Evolutionary conservation across 2,329 filamentous ascomycete species (phyloP).

Genomic region (Diaporthe sp.): DNA sequence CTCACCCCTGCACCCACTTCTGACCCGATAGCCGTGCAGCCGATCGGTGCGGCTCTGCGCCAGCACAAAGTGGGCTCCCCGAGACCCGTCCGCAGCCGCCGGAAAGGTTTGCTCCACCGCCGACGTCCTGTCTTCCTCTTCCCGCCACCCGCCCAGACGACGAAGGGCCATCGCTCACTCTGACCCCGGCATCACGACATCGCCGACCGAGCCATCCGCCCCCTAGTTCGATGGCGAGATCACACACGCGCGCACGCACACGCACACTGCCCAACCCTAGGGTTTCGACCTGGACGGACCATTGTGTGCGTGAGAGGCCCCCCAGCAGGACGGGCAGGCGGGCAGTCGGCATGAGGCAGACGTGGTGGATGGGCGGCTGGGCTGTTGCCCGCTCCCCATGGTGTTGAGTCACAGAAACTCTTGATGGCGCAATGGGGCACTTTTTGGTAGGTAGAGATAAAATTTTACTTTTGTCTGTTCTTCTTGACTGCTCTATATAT

Average conservation of each 20-base stretch:
- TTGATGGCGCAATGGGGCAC: slow-evolving; percentile 9
- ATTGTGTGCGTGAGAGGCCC: not conserved
- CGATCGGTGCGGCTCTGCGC: slow-evolving; percentile 41
- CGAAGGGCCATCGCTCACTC: not conserved
- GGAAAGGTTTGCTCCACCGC: slow-evolving; percentile 32
- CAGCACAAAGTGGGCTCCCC: not conserved
- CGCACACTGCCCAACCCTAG: slow-evolving; percentile 36
- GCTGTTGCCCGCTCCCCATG: not conserved
- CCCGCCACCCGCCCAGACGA: slow-evolving; percentile 17
- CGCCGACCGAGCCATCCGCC: slow-evolving; percentile 19
- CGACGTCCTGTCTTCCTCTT: slow-evolving; percentile 41
- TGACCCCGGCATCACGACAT: slow-evolving; percentile 21
- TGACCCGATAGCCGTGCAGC: slow-evolving; percentile 40
- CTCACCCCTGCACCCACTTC: not conserved
- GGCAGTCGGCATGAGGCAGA: not conserved
- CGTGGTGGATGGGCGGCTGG: not conserved
- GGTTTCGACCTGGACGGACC: not conserved
- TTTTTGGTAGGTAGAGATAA: slow-evolving; percentile 36
- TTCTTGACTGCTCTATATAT: slow-evolving; percentile 29
- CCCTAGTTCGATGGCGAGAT: slow-evolving; percentile 30
- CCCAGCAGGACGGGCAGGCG: not conserved
- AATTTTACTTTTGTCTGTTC: slow-evolving; percentile 30
- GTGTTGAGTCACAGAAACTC: slow-evolving; percentile 18
- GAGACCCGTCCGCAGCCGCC: slow-evolving; percentile 38
- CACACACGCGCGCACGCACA: not conserved